Conservation (phyloP, 2,329 filamentous ascomycete species). For the Trichoderma sp. region DNA sequence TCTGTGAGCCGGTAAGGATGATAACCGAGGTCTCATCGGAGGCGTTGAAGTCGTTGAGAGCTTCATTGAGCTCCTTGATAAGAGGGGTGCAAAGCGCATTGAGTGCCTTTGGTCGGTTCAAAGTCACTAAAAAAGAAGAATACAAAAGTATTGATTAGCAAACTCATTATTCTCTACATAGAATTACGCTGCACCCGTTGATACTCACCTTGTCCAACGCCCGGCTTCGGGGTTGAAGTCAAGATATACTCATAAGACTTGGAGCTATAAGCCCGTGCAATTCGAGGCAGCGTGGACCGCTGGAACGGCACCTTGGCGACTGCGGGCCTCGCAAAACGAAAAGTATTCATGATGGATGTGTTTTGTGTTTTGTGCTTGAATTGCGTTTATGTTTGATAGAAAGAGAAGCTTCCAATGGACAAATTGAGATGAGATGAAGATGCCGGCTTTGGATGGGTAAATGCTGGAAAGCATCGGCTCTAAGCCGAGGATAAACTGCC, state of each 20-base stretch:
- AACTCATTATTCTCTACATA: too few relatives aligned
- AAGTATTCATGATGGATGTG: slow-evolving; percentile 45
- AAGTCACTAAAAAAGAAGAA: slow-evolving; percentile 61
- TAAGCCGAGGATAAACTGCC: slow-evolving; percentile 28
- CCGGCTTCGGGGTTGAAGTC: slow-evolving; percentile 78
- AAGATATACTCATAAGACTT: slow-evolving; percentile 75
- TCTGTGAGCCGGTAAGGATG: slow-evolving; percentile 82
- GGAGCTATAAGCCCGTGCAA: slow-evolving; percentile 53
- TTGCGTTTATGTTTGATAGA: background rate
- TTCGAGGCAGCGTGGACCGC: slow-evolving; percentile 53
- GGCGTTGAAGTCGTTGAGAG: slow-evolving; percentile 66
- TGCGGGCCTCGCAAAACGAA: slow-evolving; percentile 59
- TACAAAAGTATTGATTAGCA: background rate
- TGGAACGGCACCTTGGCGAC: slow-evolving; percentile 49
- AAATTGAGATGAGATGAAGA: slow-evolving; percentile 5
- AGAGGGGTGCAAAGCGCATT: slow-evolving; percentile 92
- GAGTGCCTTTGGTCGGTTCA: slow-evolving; percentile 91
- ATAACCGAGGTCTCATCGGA: slow-evolving; percentile 71
- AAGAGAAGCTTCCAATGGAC: background rate
- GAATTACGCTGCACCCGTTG: background rate
- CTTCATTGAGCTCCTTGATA: slow-evolving; percentile 83
- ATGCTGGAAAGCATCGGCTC: slow-evolving; percentile 33
- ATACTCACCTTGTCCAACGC: slow-evolving; percentile 76
- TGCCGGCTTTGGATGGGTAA: background rate
- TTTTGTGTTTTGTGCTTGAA: background rate